Evolutionary conservation across 768 basidiomycete species (phyloP).

Genomic region (Russula emetica): DNA sequence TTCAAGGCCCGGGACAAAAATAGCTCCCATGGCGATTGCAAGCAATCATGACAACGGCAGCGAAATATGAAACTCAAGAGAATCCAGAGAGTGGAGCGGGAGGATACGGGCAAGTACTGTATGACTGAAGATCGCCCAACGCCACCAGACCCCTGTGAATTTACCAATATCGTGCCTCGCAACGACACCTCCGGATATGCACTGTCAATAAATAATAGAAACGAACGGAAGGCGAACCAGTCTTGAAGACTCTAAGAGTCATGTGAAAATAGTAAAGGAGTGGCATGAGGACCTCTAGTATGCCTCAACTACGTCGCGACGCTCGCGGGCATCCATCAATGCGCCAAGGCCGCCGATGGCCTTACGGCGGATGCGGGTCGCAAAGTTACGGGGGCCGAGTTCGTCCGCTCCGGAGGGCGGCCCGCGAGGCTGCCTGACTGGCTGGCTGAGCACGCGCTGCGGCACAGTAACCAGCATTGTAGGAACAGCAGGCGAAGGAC

Average conservation of each 20-base stretch:
- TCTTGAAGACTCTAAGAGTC: slow-evolving; percentile 20
- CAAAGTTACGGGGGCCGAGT: slow-evolving; percentile 85
- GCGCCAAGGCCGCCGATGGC: slow-evolving; percentile 77
- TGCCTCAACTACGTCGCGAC: slow-evolving; percentile 46
- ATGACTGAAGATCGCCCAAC: slow-evolving; percentile 10
- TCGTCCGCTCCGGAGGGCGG: slow-evolving; percentile 85
- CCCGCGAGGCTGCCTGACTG: slow-evolving; percentile 80
- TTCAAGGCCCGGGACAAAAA: slow-evolving; percentile 4
- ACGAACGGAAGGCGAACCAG: slow-evolving; percentile 27
- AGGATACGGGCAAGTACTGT: slow-evolving; percentile 11
- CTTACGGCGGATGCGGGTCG: slow-evolving; percentile 76
- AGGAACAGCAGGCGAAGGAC: slow-evolving; percentile 45
- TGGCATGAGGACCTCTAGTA: slow-evolving; percentile 18
- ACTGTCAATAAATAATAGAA: slow-evolving; percentile 26
- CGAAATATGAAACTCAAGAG: slow-evolving; percentile 11
- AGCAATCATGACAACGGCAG: slow-evolving; percentile 15
- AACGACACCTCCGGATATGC: slow-evolving; percentile 14
- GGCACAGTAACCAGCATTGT: slow-evolving; percentile 38
- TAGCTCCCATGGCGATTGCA: slow-evolving; percentile 13
- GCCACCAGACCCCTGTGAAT: slow-evolving; percentile 4
- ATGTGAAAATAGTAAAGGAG: slow-evolving; percentile 1
- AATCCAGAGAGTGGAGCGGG: slow-evolving; percentile 22
- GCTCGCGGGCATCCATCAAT: slow-evolving; percentile 77
- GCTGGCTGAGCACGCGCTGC: slow-evolving; percentile 58
- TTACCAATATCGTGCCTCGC: slow-evolving; percentile 15